Percentiles rank a stretch among this genome's conserved stretches.
Evolutionary conservation across 257 asterid genomes (phyloP).

Genomic region (Solanum medicagineum): DNA sequence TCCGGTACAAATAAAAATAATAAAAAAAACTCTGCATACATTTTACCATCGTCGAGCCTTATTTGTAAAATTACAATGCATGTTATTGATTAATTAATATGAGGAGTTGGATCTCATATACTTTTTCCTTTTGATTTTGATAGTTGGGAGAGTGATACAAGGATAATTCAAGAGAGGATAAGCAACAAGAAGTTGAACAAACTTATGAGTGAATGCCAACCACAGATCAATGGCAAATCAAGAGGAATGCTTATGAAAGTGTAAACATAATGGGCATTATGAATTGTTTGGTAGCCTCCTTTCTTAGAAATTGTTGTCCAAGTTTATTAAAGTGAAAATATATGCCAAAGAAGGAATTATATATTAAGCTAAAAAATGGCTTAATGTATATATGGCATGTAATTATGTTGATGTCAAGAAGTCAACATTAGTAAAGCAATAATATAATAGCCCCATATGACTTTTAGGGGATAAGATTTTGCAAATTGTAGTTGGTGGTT

Average conservation of each 20-base stretch:
- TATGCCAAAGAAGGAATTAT: neutral
- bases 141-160: conserved; percentile 38
- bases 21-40: no score
- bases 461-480: neutral
- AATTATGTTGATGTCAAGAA: neutral
- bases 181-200: conserved; percentile 64
- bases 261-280: neutral
- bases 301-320: neutral
- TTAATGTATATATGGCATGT: neutral
- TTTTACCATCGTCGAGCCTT: no score
- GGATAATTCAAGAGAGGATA: conserved; percentile 50
- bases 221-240: neutral
- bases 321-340: neutral
- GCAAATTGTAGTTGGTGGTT: neutral
- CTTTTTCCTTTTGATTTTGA: neutral
- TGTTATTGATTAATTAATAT: neutral
- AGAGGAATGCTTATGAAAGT: neutral
- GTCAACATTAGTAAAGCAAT: neutral
- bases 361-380: neutral
- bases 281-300: neutral
- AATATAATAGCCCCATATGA: neutral
- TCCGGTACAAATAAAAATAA: no score
- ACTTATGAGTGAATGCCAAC: conserved; percentile 46
- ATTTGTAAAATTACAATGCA: no score
- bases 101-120: neutral